Conservation (phyloP, 176 grass and related monocot species). For the Aegilops speltoides region DNA sequence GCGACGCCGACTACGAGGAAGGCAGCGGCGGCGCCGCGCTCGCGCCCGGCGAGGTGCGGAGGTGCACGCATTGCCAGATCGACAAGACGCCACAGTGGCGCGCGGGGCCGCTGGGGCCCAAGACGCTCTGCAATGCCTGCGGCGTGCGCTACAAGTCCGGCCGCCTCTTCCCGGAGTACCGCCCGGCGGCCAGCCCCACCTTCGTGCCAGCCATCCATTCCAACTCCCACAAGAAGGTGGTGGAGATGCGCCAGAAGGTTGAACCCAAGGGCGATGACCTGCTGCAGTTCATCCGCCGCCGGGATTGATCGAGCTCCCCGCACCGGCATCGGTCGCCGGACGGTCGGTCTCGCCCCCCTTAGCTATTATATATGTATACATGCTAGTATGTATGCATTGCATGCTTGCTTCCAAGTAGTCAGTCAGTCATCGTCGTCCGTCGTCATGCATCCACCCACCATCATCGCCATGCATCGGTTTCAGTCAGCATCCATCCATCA, state of each 20-base stretch:
- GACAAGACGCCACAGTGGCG: slow-evolving; percentile 99
- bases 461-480: slow-evolving; percentile 49
- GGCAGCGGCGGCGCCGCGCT: slow-evolving; percentile 30
- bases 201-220: slow-evolving; percentile 87
- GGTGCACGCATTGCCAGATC: slow-evolving; percentile 97
- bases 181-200: slow-evolving; percentile 91
- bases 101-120: slow-evolving; percentile 85
- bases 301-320: slow-evolving; percentile 42
- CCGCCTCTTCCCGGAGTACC: slow-evolving; percentile 96
- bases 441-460: slow-evolving; percentile 27
- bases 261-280: slow-evolving; percentile 43
- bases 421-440: slow-evolving; percentile 41
- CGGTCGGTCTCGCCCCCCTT: slow-evolving; percentile 40
- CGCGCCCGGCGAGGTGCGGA: slow-evolving; percentile 53
- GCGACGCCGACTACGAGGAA: slow-evolving; percentile 47
- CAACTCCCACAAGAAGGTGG: slow-evolving; percentile 99
- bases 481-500: slow-evolving; percentile 45
- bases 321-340: neutral
- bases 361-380: slow-evolving; percentile 76
- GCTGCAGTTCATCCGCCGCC: slow-evolving; percentile 76
- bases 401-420: slow-evolving; percentile 50
- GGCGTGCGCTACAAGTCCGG: slow-evolving; percentile 97
- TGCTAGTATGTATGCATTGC: slow-evolving; percentile 71
- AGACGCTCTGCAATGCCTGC: slow-evolving; percentile 98
- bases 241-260: slow-evolving; percentile 84